A percentile compares a stretch with the other conserved stretches of the same genome.
These are phyloP conservation scores for Rhizopus stolonifer DNA, from an alignment of 371 early-diverging fungal species.

Conservation along the genomic window DNA sequence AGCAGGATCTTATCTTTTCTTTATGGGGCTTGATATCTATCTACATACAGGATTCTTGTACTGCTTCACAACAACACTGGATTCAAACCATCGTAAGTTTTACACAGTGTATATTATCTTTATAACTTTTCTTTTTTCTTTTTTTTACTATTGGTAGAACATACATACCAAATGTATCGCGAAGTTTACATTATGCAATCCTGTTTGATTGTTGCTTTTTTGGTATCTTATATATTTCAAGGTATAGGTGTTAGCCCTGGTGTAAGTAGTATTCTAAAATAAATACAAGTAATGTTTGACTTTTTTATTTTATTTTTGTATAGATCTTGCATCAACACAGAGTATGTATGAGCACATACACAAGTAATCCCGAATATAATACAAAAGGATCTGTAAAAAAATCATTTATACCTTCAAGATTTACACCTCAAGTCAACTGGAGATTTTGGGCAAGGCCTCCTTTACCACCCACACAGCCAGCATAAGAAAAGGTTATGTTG, in stretches of 20 bases:
- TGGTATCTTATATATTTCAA: constrained; percentile 23
- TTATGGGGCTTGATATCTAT: constrained; percentile 77
- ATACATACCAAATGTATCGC: constrained; percentile 17
- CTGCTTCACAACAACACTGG: constrained; percentile 29
- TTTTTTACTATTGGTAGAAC: constrained; percentile 2
- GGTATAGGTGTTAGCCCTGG: background rate
- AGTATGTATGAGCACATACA: constrained; percentile 2
- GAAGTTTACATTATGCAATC: constrained; percentile 34
- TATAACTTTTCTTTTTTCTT: background rate
- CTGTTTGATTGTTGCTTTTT: constrained; percentile 21
- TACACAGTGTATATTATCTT: background rate
- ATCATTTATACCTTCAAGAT: background rate
- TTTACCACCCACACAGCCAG: no score
- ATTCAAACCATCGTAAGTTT: constrained; percentile 27
- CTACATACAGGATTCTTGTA: constrained; percentile 69
- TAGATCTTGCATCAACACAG: background rate
- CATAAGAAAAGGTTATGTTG: no score
- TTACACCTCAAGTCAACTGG: background rate
- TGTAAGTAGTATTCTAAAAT: background rate
- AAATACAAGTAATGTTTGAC: background rate
- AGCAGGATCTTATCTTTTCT: constrained; percentile 67
- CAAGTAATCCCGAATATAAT: background rate
- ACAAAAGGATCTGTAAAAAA: background rate
- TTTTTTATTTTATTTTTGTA: background rate
- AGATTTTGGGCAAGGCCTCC: background rate